These are phyloP conservation scores for grape (Vitis vinifera) DNA, from an alignment of 164 flowering plant species.

Conservation along the genomic window DNA sequence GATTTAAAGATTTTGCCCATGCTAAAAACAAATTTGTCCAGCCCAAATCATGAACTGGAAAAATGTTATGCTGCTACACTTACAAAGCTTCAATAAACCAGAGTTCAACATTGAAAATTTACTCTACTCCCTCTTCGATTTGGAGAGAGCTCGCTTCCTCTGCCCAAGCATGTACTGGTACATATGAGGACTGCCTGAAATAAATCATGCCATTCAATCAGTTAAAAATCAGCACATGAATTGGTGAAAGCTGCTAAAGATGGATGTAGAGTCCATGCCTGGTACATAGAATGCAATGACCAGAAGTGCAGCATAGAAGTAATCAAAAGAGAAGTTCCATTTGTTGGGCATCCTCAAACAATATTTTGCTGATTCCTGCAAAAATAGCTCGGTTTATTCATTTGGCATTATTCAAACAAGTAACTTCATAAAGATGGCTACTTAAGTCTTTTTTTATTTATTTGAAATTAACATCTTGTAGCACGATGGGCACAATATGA, in stretches of 20 bases:
- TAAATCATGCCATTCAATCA: background rate
- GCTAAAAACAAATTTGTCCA: too few species aligned
- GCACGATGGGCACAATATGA: too few species aligned
- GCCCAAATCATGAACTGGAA: background rate
- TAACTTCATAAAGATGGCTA: background rate
- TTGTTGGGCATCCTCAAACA: slow-evolving; percentile 95
- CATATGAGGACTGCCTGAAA: slow-evolving; percentile 92
- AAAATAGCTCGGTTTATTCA: slow-evolving; percentile 8
- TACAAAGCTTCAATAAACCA: background rate
- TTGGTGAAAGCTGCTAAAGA: background rate
- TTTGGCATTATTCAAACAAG: background rate
- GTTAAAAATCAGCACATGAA: slow-evolving; percentile 3
- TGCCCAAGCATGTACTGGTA: slow-evolving; percentile 85
- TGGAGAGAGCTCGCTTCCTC: slow-evolving; percentile 86
- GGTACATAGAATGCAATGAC: slow-evolving; percentile 71
- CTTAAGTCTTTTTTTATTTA: too few species aligned
- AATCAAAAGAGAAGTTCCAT: slow-evolving; percentile 89
- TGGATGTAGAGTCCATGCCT: slow-evolving; percentile 38
- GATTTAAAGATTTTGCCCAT: too few species aligned
- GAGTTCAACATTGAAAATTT: background rate
- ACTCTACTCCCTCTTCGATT: slow-evolving; percentile 64
- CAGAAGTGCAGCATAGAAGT: slow-evolving; percentile 62
- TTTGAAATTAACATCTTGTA: too few species aligned
- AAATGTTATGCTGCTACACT: background rate
- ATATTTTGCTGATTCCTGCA: slow-evolving; percentile 71